phyloP scores from a whole-genome alignment of 2,329 filamentous ascomycete species.

The Aspergillus pseudonomiae region DNA sequence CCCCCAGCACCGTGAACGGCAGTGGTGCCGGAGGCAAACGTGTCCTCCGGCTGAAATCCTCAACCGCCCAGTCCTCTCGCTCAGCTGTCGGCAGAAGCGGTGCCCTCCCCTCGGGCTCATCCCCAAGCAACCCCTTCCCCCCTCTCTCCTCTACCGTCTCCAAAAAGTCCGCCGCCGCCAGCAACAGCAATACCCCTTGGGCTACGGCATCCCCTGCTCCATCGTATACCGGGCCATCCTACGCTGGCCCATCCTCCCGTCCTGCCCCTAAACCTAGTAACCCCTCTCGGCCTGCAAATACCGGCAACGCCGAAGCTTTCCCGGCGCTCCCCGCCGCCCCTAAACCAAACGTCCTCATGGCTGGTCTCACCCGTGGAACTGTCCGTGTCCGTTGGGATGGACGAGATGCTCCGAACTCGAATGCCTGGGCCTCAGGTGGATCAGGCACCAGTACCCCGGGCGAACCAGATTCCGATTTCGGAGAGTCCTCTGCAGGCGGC shows the following conservation, averaged over 20 bases:
- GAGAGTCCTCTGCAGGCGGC: constrained; percentile 24
- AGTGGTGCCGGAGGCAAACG: constrained; percentile 62
- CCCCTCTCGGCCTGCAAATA: constrained; percentile 26
- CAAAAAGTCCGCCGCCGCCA: constrained; percentile 15
- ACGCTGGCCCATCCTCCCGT: constrained; percentile 32
- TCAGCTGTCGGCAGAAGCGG: constrained; percentile 65
- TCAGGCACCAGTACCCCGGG: constrained; percentile 27
- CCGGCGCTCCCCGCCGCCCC: constrained; percentile 79
- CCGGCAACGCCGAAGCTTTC: constrained; percentile 64
- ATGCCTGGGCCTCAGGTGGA: constrained; percentile 41
- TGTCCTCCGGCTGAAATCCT: constrained; percentile 69
- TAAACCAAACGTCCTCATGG: constrained; percentile 63
- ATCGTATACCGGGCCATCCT: constrained; percentile 14
- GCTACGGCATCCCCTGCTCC: constrained; percentile 24
- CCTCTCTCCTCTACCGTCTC: constrained; percentile 39
- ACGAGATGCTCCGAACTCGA: constrained; percentile 36
- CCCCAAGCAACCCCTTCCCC: constrained; percentile 50
- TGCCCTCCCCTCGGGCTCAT: constrained; percentile 42
- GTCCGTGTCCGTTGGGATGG: constrained; percentile 50
- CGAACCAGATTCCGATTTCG: constrained; percentile 24
- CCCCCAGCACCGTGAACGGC: constrained; percentile 52
- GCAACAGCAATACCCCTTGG: constrained; percentile 24
- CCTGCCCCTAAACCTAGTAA: constrained; percentile 22
- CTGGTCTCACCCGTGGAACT: constrained; percentile 50
- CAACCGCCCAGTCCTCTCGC: constrained; percentile 68